phyloP scores from a whole-genome alignment of 805 yeast species.

The Saccharomycopsis fermentans region DNA sequence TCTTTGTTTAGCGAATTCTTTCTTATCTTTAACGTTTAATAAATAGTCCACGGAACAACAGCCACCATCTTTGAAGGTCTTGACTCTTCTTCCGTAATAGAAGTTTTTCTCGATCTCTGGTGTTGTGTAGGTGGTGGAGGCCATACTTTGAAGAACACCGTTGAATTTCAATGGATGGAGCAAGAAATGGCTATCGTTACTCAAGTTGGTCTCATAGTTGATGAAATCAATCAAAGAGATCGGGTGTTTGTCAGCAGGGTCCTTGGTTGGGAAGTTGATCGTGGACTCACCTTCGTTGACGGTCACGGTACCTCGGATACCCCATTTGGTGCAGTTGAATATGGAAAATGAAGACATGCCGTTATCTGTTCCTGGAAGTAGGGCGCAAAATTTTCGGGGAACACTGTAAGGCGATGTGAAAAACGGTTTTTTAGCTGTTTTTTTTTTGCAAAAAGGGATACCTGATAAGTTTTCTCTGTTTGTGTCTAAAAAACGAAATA shows the following conservation, averaged over 20 bases:
- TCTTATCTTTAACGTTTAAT: slow-evolving; percentile 26
- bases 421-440: no score
- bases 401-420: no score
- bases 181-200: slow-evolving; percentile 36
- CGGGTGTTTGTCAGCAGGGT: slow-evolving; percentile 14
- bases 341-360: slow-evolving; percentile 8
- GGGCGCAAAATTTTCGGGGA: no score
- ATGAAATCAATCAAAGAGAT: slow-evolving; percentile 21
- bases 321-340: slow-evolving; percentile 21
- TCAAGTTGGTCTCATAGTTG: slow-evolving; percentile 28
- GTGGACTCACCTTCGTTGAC: slow-evolving; percentile 28
- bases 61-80: slow-evolving; percentile 55
- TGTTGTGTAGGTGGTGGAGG: slow-evolving; percentile 42
- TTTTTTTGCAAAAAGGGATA: no score
- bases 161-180: slow-evolving; percentile 55
- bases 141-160: slow-evolving; percentile 72
- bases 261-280: slow-evolving; percentile 25
- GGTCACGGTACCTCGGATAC: slow-evolving; percentile 25
- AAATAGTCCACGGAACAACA: slow-evolving; percentile 68
- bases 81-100: slow-evolving; percentile 65
- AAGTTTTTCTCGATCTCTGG: slow-evolving; percentile 43
- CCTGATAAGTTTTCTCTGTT: no score
- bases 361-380: no score
- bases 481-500: no score
- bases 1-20: slow-evolving; percentile 18